A percentile compares a stretch with the other conserved stretches of the same genome.
phyloP scores from a whole-genome alignment of 139 green algal genomes.

The Penium margaritaceum region DNA sequence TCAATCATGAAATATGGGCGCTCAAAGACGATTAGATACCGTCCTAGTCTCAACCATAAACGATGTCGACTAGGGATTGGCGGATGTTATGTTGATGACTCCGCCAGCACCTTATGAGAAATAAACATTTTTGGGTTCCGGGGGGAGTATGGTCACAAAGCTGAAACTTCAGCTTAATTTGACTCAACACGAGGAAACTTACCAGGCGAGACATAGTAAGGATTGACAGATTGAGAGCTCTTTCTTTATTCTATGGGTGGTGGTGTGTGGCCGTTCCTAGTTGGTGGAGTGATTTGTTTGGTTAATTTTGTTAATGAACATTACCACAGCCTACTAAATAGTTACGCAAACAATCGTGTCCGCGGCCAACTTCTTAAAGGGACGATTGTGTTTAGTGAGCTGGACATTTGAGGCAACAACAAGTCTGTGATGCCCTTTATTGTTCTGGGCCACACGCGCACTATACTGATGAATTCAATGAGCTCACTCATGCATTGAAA shows the following conservation, averaged over 20 bases:
- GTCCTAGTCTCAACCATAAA: conserved; percentile 99
- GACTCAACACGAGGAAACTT: no score
- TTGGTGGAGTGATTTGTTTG: conserved; percentile 54
- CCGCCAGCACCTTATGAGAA: conserved; percentile 96
- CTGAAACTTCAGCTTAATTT: no score
- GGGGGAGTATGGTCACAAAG: conserved; percentile 93
- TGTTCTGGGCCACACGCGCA: no score
- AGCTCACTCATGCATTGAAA: no score
- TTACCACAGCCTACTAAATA: conserved; percentile 88
- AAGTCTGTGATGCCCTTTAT: conserved; percentile 99
- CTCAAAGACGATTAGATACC: conserved; percentile 99
- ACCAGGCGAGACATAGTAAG: no score
- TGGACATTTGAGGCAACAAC: conserved; percentile 97
- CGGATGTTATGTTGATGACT: conserved; percentile 90
- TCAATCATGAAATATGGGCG: conserved; percentile 99
- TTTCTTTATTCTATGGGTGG: no score
- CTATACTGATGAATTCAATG: no score
- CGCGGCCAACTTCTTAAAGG: conserved; percentile 84
- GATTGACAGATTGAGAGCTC: no score
- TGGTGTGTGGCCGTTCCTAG: no score
- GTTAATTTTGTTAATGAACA: conserved; percentile 88
- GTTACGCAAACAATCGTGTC: conserved; percentile 60
- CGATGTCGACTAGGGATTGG: conserved; percentile 98
- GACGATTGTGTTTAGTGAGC: conserved; percentile 82
- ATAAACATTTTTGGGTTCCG: conserved; percentile 97